These are phyloP conservation scores for Saccharomycopsis schoenii DNA, from an alignment of 805 yeast species.

Conservation along the genomic window DNA sequence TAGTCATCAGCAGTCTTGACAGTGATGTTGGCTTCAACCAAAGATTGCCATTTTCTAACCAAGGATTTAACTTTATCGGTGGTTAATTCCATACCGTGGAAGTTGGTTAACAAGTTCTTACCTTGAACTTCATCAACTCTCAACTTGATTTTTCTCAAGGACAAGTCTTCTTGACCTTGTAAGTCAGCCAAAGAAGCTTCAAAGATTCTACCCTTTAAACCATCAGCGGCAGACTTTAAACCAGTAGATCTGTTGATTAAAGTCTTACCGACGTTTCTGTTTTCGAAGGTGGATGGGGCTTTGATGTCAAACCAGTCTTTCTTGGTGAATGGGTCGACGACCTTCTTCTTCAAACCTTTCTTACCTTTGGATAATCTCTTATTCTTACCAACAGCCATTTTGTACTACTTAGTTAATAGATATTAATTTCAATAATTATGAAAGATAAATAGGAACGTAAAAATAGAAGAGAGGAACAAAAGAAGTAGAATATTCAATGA, in stretches of 20 bases:
- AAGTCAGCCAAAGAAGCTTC: slow-evolving; percentile 95
- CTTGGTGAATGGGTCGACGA: slow-evolving; percentile 98
- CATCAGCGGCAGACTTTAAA: slow-evolving; percentile 95
- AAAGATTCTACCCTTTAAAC: slow-evolving; percentile 94
- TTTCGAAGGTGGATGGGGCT: slow-evolving; percentile 98
- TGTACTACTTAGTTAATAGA: slow-evolving; percentile 16
- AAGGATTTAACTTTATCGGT: slow-evolving; percentile 94
- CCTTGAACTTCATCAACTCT: slow-evolving; percentile 99
- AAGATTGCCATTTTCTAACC: slow-evolving; percentile 98
- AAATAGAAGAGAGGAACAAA: neutral
- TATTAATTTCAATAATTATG: slow-evolving; percentile 45
- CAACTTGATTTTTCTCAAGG: slow-evolving; percentile 93
- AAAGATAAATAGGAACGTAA: slow-evolving; percentile 55
- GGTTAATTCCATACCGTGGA: slow-evolving; percentile 98
- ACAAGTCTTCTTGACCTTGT: slow-evolving; percentile 98
- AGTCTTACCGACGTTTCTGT: slow-evolving; percentile 98
- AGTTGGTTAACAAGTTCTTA: slow-evolving; percentile 96
- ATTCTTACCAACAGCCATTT: slow-evolving; percentile 81
- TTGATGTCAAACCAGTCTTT: slow-evolving; percentile 98
- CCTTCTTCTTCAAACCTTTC: slow-evolving; percentile 99
- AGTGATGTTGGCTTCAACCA: slow-evolving; percentile 96
- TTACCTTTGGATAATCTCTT: slow-evolving; percentile 78
- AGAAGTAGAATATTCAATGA: neutral
- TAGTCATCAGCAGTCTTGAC: slow-evolving; percentile 97
- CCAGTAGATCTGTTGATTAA: slow-evolving; percentile 97